These are phyloP conservation scores for Epichloe coenophiala DNA, from an alignment of 2,329 filamentous ascomycete species.

Conservation along the genomic window DNA sequence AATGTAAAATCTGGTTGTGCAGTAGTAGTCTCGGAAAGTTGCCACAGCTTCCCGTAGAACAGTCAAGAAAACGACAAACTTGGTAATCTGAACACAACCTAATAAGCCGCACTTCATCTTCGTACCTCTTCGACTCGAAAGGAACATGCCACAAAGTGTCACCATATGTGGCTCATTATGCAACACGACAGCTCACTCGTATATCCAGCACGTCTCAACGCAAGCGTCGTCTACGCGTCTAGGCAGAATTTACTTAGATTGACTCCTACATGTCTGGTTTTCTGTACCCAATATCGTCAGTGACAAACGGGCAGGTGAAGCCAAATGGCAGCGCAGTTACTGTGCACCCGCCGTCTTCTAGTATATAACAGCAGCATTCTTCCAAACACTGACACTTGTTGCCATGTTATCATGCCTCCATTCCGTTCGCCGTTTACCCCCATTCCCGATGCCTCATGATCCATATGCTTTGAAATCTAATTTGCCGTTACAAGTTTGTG, in stretches of 20 bases:
- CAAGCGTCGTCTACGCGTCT: neutral
- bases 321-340: neutral
- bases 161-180: neutral
- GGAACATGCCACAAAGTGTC: neutral
- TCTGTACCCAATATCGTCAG: constrained; percentile 1
- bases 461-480: neutral
- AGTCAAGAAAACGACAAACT: too few species aligned
- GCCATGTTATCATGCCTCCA: neutral
- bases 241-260: neutral
- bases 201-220: neutral
- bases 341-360: neutral
- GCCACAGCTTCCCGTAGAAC: too few species aligned
- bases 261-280: neutral
- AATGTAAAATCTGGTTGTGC: too few species aligned
- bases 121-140: too few species aligned
- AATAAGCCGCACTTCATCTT: too few species aligned
- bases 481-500: neutral
- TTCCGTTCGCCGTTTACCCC: neutral
- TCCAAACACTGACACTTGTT: neutral
- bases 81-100: too few species aligned
- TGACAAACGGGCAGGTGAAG: neutral
- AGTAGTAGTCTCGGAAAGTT: too few species aligned
- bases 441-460: neutral
- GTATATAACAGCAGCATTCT: neutral
- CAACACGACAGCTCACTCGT: neutral